Evolutionary conservation across 2,329 filamentous ascomycete species (phyloP).

Genomic region (Xylaria sp.): DNA sequence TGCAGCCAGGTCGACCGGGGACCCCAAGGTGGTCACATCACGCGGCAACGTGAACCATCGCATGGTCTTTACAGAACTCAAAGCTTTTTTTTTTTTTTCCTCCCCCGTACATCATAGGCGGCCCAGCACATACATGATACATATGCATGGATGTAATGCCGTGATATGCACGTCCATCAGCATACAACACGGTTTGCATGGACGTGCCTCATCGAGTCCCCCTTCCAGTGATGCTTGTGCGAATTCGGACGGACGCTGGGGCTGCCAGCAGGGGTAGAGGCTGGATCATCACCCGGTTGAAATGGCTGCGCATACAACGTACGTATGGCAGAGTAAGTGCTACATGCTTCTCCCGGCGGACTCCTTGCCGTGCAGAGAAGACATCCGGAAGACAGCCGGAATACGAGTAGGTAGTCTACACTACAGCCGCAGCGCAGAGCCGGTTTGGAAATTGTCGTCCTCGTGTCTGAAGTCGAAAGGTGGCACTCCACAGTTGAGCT

Average conservation of each 20-base stretch:
- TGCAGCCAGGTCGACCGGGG: conserved; percentile 25
- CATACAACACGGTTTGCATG: conserved; percentile 15
- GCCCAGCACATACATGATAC: conserved; percentile 32
- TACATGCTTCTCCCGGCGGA: conserved; percentile 22
- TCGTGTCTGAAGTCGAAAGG: conserved; percentile 19
- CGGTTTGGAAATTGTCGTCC: conserved; percentile 10
- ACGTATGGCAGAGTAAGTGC: no score
- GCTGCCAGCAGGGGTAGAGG: conserved; percentile 22
- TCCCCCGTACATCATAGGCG: conserved; percentile 27
- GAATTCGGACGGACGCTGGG: conserved; percentile 22
- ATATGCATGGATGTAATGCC: conserved; percentile 34
- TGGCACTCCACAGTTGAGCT: conserved; percentile 22
- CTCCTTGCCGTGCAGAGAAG: conserved; percentile 14
- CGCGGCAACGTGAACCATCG: conserved; percentile 30
- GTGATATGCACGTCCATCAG: conserved; percentile 33
- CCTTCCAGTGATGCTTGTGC: conserved; percentile 18
- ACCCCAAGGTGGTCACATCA: conserved; percentile 27
- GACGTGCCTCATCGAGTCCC: conserved; percentile 3
- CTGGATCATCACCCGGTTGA: conserved; percentile 17
- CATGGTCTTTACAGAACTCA: conserved; percentile 31
- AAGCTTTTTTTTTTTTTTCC: no score
- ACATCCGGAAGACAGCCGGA: conserved; percentile 7
- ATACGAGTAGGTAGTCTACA: conserved; percentile 8
- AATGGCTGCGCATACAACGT: conserved; percentile 13
- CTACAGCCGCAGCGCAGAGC: conserved; percentile 8